Evolutionary conservation across 2,329 filamentous ascomycete genomes (phyloP), one percentile per base, ranked within the genome.

Genomic region (Colletotrichum simmondsii): DNA sequence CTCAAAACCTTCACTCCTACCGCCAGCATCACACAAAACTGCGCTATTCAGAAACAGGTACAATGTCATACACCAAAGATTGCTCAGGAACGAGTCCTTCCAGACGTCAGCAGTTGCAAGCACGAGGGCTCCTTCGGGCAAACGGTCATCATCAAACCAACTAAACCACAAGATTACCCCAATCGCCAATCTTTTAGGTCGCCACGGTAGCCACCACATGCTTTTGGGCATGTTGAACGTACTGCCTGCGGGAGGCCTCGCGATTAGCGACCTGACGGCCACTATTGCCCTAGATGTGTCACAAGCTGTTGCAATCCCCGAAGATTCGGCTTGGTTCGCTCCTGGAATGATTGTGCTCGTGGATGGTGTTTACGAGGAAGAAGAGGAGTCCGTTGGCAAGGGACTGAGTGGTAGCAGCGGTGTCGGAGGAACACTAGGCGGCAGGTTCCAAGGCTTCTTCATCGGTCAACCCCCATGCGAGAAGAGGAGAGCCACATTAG

Each of bases 331-430:
- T 4, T 99, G 95, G 93, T 98, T 98, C 79, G 92, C 93, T 5
- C 95, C 97, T 0, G 97, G 97, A 3, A 98, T 98, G 95, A 94
- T 99, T 60, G 94, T 98, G 4, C 88, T 99, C 0, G 91, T 98
- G 0, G 97, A 99, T 78, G 97, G 97, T 7, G 92, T 96, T n/a
- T 99, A 99, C 79, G 95, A 98, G 80, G 97, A 98, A 81, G 95
- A 98, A 77, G 94, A 95, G 74, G 89, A 92, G 74, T 92, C 90
- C 24, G 84, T 87, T 2, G 92, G 92, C 19, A 92, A 91, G 24
- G 91, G 90, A 0, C 86, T 97, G 5, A 93, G 94, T 63, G 92
- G 93, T 5, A 93, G 91, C 75, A 93, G 91, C 60, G 96, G 96
- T 54, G 92, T 98, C 30, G 96, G 96, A 53, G 96, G 95, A 16